Evolutionary conservation across 108 stramenopile species (phyloP).

Genomic region (Cafeteria roenbergensis): DNA sequence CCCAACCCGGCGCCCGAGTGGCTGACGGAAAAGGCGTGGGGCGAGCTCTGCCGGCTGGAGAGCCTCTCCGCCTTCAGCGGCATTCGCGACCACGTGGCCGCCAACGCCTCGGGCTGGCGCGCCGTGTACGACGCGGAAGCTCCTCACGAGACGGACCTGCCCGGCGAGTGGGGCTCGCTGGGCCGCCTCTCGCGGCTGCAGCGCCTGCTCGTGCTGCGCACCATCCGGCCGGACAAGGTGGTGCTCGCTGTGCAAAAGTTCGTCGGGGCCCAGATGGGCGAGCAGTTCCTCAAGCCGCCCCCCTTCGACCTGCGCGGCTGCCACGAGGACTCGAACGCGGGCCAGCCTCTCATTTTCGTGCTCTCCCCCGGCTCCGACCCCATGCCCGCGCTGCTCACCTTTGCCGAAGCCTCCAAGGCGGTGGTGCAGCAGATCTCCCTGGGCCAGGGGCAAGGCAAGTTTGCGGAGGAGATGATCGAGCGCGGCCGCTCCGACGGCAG

Average conservation of each 20-base stretch:
- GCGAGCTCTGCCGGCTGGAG: conserved; percentile 39
- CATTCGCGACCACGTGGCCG: conserved; percentile 31
- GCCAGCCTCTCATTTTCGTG: conserved; percentile 43
- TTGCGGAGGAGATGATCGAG: conserved; percentile 39
- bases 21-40: conserved; percentile 41
- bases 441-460: conserved; percentile 47
- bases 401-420: conserved; percentile 34
- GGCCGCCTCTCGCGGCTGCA: conserved; percentile 25
- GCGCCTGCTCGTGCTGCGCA: conserved; percentile 31
- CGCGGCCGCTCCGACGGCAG: conserved; percentile 33
- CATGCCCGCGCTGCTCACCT: conserved; percentile 42
- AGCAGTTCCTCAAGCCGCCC: conserved; percentile 45
- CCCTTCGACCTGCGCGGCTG: conserved; percentile 43
- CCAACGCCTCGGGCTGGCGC: conserved; percentile 28
- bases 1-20: conserved; percentile 39
- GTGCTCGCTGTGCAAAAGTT: conserved; percentile 35
- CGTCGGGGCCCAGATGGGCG: conserved; percentile 37
- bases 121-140: conserved; percentile 30
- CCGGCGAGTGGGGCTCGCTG: conserved; percentile 24
- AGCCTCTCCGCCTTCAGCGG: conserved; percentile 31
- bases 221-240: conserved; percentile 42
- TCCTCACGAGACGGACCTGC: conserved; percentile 33
- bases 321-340: conserved; percentile 39
- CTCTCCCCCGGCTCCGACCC: conserved; percentile 48
- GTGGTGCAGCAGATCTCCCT: conserved; percentile 36